Percentiles rank a stretch among this genome's conserved stretches.
phyloP scores from a whole-genome alignment of 306 rosid genomes.

The cucumber (Cucumis sativus) region Cucumber_9930_V3 NC_026659.2:62501-63000 shows the following conservation, averaged over 20 bases:
- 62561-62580: conserved; percentile 64
- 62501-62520: conserved; percentile 78
- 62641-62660: conserved; percentile 73
- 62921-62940: too few relatives aligned
- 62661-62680: conserved; percentile 89
- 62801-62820: too few relatives aligned
- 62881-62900: too few relatives aligned
- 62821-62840: too few relatives aligned
- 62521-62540: conserved; percentile 43
- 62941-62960: too few relatives aligned
- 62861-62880: too few relatives aligned
- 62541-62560: conserved; percentile 52
- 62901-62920: too few relatives aligned
- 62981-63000: too few relatives aligned
- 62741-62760: conserved; percentile 37
- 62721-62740: conserved; percentile 42
- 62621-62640: conserved; percentile 43
- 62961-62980: too few relatives aligned
- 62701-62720: conserved; percentile 54
- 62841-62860: too few relatives aligned
- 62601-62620: conserved; percentile 61
- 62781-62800: conserved; percentile 18
- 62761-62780: conserved; percentile 60
- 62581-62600: conserved; percentile 54
- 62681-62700: conserved; percentile 59